Percentiles rank a stretch among this genome's conserved stretches.
Conservation (phyloP, 768 basidiomycete species). For the Tephrocybe sp. region DNA sequence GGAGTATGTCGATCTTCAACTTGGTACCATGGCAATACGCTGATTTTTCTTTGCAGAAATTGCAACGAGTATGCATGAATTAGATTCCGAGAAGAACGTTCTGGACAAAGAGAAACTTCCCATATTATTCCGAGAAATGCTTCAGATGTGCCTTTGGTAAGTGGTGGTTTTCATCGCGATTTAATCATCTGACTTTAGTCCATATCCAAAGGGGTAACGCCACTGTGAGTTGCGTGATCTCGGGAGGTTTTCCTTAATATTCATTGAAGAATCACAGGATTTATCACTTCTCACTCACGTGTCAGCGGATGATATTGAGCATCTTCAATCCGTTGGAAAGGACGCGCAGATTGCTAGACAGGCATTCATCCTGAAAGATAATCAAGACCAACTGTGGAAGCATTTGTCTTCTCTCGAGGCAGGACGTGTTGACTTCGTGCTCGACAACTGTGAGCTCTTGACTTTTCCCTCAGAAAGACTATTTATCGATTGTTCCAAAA, state of each 20-base stretch:
- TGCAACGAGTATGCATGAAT: slow-evolving; percentile 67
- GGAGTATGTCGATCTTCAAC: slow-evolving; percentile 50
- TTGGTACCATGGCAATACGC: slow-evolving; percentile 3
- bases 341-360: slow-evolving; percentile 79
- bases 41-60: slow-evolving; percentile 49
- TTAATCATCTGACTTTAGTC: too few relatives aligned
- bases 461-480: too few relatives aligned
- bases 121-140: slow-evolving; percentile 79
- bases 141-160: slow-evolving; percentile 88
- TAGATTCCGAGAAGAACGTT: slow-evolving; percentile 49
- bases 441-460: slow-evolving; percentile 84
- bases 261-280: slow-evolving; percentile 51
- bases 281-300: slow-evolving; percentile 88
- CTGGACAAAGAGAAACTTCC: slow-evolving; percentile 56
- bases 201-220: slow-evolving; percentile 86
- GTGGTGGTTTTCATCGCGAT: slow-evolving; percentile 7
- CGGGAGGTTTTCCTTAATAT: background rate
- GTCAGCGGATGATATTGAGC: slow-evolving; percentile 76
- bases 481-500: too few relatives aligned
- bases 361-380: slow-evolving; percentile 81
- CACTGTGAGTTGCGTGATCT: slow-evolving; percentile 50
- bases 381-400: slow-evolving; percentile 75
- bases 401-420: slow-evolving; percentile 57
- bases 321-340: slow-evolving; percentile 79
- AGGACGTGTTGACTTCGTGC: slow-evolving; percentile 76